Evolutionary conservation across 371 early-diverging fungal species (phyloP), one percentile per base, ranked within the genome.

Genomic region (Circinella minor): DNA sequence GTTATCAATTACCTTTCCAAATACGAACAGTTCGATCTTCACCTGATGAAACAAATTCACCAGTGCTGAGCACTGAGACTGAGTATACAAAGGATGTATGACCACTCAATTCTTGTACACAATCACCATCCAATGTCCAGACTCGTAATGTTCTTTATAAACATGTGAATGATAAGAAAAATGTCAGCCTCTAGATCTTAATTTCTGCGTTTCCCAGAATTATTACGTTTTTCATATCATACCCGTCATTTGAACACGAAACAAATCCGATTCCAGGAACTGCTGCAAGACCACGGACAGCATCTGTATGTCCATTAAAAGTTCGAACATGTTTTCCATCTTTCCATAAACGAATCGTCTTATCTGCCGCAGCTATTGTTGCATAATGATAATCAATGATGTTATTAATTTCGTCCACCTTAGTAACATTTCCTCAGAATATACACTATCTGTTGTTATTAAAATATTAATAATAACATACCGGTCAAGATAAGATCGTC

Each of bases 81-180:
- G 95, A 85, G 77, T 99, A 99, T 0, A 99, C 91, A 82, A 97
- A 98, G 11, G 97, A 93, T 3, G 95, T 93, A 75, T 99, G 99
- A 0, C 95, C 97, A 59, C 85, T 74, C 11, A 98, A 76, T 66
- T 93, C 94, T 36, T 87, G 86, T n/a, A 95, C 49, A 59, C 92
- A 93, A 46, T 88, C 80, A 3, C 96, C 97, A 55, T 83, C 79
- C 48, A 90, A 68, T 7, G 84, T 82, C 97, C 98, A 98, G 3
- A 96, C 76, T 36, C 95, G 90, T 17, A 98, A 74, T 7, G 92
- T 85, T 15, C 94, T 94, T 65, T 7, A 37, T 3, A 27, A 51
- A 15, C 1, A 15, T 8, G 15, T 8, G 2, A 43, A 43, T 6
- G 34, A 34, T 60, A 38, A 15, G 0, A 64, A 13, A 55, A 61